A percentile compares a stretch with the other conserved stretches of the same genome.
Evolutionary conservation across 495 filamentous ascomycete genomes (phyloP).

Genomic region (Sporormia fimetaria): DNA sequence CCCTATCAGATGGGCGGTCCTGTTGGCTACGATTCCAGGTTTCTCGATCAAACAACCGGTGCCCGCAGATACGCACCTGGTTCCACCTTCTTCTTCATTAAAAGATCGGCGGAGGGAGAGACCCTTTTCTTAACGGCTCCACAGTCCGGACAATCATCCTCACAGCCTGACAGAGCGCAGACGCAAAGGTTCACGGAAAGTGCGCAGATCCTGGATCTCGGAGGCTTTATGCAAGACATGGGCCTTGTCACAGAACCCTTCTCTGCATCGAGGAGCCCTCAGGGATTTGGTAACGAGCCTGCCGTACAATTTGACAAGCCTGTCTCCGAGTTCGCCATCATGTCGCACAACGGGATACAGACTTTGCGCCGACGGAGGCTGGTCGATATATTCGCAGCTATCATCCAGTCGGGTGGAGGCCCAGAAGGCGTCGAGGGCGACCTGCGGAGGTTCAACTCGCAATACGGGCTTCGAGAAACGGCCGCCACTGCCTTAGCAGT

Average conservation of each 20-base stretch:
- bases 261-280: constrained; percentile 52
- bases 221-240: constrained; percentile 60
- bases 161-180: constrained; percentile 36
- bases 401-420: constrained; percentile 57
- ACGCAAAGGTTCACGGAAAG: constrained; percentile 47
- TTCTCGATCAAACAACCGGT: constrained; percentile 19
- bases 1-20: constrained; percentile 24
- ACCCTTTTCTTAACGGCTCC: constrained; percentile 74
- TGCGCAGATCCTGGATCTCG: constrained; percentile 60
- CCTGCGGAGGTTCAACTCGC: constrained; percentile 64
- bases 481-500: constrained; percentile 87
- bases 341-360: constrained; percentile 83
- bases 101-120: constrained; percentile 40
- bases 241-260: constrained; percentile 62
- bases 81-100: constrained; percentile 75
- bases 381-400: constrained; percentile 83
- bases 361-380: constrained; percentile 70
- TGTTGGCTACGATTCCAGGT: constrained; percentile 32
- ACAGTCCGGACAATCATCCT: constrained; percentile 66
- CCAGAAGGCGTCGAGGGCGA: constrained; percentile 73
- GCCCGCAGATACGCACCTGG: constrained; percentile 65
- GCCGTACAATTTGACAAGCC: constrained; percentile 83
- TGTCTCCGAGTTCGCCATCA: constrained; percentile 70
- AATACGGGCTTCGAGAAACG: constrained; percentile 76
- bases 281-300: constrained; percentile 88